A percentile compares a stretch with the other conserved stretches of the same genome.
These are phyloP conservation scores for Entamoeba histolytica DNA, from an alignment of 208 protist genomes.

Conservation along the genomic window DNA sequence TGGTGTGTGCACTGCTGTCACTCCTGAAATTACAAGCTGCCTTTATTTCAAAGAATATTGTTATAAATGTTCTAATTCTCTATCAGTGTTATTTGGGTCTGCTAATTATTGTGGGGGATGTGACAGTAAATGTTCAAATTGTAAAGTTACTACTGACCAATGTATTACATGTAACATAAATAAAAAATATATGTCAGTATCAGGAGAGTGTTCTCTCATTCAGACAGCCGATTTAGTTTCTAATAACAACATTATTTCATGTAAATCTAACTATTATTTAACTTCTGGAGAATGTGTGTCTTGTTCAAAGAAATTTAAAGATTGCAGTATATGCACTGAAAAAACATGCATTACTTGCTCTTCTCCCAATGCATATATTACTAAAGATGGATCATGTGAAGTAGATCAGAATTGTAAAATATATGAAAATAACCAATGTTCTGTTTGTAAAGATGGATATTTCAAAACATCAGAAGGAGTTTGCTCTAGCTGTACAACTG, in stretches of 20 bases:
- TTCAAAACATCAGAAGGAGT: too few relatives aligned
- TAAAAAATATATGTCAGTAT: neutral
- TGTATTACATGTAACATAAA: neutral
- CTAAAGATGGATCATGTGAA: too few relatives aligned
- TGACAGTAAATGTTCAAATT: neutral
- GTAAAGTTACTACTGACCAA: neutral
- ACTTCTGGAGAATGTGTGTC: neutral
- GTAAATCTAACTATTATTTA: neutral
- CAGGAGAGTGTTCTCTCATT: neutral
- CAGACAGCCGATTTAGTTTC: neutral
- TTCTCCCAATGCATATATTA: neutral
- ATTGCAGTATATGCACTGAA: neutral
- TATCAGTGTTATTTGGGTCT: neutral
- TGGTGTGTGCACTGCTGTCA: neutral
- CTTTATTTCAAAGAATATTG: neutral
- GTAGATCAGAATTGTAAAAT: too few relatives aligned
- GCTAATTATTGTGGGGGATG: neutral
- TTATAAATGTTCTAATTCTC: neutral
- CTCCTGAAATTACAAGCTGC: neutral
- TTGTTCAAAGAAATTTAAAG: neutral
- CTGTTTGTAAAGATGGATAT: too few relatives aligned
- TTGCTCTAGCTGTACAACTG: too few relatives aligned
- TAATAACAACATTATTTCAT: neutral
- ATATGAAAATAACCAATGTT: too few relatives aligned
- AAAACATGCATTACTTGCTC: too few relatives aligned